phyloP scores from a whole-genome alignment of 805 yeast species.

The Brettanomyces sp. region DNA sequence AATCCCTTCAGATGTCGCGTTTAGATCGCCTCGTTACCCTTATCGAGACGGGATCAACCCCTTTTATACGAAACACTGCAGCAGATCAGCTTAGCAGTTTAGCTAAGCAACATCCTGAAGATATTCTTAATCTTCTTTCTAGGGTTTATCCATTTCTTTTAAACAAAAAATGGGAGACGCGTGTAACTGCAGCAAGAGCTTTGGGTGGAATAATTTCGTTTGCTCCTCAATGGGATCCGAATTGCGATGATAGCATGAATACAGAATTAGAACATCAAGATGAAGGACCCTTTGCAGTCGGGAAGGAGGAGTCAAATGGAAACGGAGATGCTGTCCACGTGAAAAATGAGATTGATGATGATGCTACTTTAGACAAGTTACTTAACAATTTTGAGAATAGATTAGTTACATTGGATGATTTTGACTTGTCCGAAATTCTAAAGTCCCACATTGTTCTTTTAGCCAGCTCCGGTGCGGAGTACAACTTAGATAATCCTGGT shows the following conservation, averaged over 20 bases:
- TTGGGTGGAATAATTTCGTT: slow-evolving; percentile 85
- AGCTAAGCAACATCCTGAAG: slow-evolving; percentile 93
- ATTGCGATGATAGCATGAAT: slow-evolving; percentile 17
- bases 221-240: slow-evolving; percentile 81
- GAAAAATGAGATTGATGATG: slow-evolving; percentile 8
- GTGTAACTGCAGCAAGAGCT: slow-evolving; percentile 91
- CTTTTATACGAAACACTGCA: slow-evolving; percentile 88
- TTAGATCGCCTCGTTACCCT: slow-evolving; percentile 29
- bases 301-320: slow-evolving; percentile 7
- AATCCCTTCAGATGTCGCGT: slow-evolving; percentile 20
- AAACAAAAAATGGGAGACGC: slow-evolving; percentile 88
- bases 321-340: slow-evolving; percentile 9
- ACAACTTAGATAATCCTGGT: slow-evolving; percentile 9
- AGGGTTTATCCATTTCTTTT: slow-evolving; percentile 85
- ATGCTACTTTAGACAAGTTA: slow-evolving; percentile 21
- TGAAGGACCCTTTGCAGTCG: slow-evolving; percentile 7
- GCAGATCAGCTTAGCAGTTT: slow-evolving; percentile 94
- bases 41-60: slow-evolving; percentile 91
- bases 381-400: slow-evolving; percentile 34
- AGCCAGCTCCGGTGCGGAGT: slow-evolving; percentile 50
- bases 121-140: slow-evolving; percentile 69
- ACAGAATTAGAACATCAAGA: slow-evolving; percentile 7
- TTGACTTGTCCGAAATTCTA: slow-evolving; percentile 40
- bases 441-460: slow-evolving; percentile 46
- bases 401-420: slow-evolving; percentile 38